Percentiles rank a stretch among this genome's conserved stretches.
phyloP scores from a whole-genome alignment of 257 asterid genomes.

The Ehretia macrophylla region DNA sequence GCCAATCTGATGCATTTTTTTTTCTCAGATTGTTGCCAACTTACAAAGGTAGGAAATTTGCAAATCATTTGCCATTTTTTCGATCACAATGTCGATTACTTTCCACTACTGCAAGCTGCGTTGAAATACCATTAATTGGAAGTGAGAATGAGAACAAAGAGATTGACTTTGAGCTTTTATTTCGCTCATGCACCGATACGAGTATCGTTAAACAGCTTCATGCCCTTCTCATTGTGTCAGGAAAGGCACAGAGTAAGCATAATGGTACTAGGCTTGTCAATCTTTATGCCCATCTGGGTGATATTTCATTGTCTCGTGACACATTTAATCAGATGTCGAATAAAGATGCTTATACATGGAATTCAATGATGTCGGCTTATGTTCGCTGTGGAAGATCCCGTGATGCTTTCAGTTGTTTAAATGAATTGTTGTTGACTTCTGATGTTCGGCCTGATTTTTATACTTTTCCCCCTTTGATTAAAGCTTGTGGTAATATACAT shows the following conservation, averaged over 20 bases:
- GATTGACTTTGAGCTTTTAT: slow-evolving; percentile 50
- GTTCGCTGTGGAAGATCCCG: slow-evolving; percentile 44
- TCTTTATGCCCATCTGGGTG: slow-evolving; percentile 58
- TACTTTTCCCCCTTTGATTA: slow-evolving; percentile 68
- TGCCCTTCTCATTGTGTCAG: slow-evolving; percentile 64
- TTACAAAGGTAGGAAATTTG: slow-evolving; percentile 34
- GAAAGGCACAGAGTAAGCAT: slow-evolving; percentile 44
- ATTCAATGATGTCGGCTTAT: slow-evolving; percentile 67
- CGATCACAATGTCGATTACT: slow-evolving; percentile 9
- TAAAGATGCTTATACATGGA: slow-evolving; percentile 75
- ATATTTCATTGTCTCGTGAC: slow-evolving; percentile 44
- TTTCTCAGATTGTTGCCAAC: slow-evolving; percentile 32
- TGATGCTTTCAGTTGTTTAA: slow-evolving; percentile 53
- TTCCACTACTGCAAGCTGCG: slow-evolving; percentile 29
- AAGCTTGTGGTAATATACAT: slow-evolving; percentile 50
- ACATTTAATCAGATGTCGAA: slow-evolving; percentile 41
- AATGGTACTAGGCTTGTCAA: slow-evolving; percentile 61
- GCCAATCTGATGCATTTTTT: not conserved
- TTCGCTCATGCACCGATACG: slow-evolving; percentile 46
- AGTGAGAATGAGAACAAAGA: slow-evolving; percentile 19
- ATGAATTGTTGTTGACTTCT: slow-evolving; percentile 48
- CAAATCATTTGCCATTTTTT: slow-evolving; percentile 13
- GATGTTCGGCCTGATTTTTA: slow-evolving; percentile 73
- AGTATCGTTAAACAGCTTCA: slow-evolving; percentile 48
- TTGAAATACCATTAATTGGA: slow-evolving; percentile 22